Evolutionary conservation across 2,329 filamentous ascomycete species (phyloP).

Genomic region (Phaeoacremonium minimum): DNA sequence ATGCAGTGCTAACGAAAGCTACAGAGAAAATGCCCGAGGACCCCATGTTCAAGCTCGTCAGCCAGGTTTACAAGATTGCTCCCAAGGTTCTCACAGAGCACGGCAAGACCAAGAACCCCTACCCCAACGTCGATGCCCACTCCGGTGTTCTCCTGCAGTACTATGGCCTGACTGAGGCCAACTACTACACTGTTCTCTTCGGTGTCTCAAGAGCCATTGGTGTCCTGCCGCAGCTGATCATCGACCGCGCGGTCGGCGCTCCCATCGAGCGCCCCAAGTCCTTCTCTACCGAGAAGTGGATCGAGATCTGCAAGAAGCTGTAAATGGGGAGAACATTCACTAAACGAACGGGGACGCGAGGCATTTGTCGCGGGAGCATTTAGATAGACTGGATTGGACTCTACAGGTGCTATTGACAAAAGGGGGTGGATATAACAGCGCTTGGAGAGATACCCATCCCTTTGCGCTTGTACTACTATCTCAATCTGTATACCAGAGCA

Average conservation of each 20-base stretch:
- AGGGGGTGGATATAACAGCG: conserved; percentile 7
- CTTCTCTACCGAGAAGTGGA: conserved; percentile 95
- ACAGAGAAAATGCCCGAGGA: conserved; percentile 83
- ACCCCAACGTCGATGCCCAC: conserved; percentile 98
- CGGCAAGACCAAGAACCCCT: conserved; percentile 99
- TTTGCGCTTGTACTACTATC: conserved; percentile 11
- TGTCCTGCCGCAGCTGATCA: conserved; percentile 98
- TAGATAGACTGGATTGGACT: background rate
- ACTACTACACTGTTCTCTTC: conserved; percentile 99
- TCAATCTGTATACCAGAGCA: conserved; percentile 1
- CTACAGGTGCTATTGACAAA: conserved; percentile 5
- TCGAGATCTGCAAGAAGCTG: conserved; percentile 88
- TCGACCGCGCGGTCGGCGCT: conserved; percentile 93
- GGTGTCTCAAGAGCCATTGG: conserved; percentile 97
- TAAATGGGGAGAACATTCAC: conserved; percentile 45
- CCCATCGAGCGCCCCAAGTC: conserved; percentile 99
- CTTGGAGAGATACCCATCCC: conserved; percentile 10
- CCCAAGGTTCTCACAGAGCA: conserved; percentile 97
- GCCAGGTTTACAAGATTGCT: conserved; percentile 99
- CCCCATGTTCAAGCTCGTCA: conserved; percentile 99
- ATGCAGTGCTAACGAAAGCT: conserved; percentile 19
- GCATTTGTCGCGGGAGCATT: too few species aligned
- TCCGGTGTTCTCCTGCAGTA: conserved; percentile 98
- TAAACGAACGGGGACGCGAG: background rate
- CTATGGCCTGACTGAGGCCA: conserved; percentile 98